Conservation (phyloP, 345 rosid species). For the Linum trigynum region DNA sequence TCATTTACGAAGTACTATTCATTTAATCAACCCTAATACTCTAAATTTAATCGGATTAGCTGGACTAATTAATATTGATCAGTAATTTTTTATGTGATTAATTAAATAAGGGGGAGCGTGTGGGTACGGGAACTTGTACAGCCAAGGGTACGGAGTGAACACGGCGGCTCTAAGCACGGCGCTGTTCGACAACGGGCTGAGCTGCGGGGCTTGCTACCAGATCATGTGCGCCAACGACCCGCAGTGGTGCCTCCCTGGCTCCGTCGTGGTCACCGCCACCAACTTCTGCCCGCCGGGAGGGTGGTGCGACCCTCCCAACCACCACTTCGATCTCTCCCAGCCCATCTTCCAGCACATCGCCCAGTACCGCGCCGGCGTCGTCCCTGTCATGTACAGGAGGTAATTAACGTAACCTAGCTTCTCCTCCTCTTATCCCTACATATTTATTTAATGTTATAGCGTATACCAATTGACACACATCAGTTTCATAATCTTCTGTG, state of each 20-base stretch:
- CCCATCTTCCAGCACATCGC: slow-evolving; percentile 8
- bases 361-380: background rate
- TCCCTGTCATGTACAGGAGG: slow-evolving; percentile 1
- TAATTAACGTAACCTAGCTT: too few relatives aligned
- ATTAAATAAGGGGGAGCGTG: slow-evolving; percentile 8
- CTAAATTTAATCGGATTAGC: too few relatives aligned
- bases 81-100: too few relatives aligned
- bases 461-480: too few relatives aligned
- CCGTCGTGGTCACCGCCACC: background rate
- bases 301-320: slow-evolving; percentile 8
- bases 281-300: background rate
- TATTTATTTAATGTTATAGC: background rate
- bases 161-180: background rate
- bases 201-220: too few relatives aligned
- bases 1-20: too few relatives aligned
- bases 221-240: too few relatives aligned
- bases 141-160: slow-evolving; percentile 2
- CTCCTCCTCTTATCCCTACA: background rate
- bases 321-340: slow-evolving; percentile 5
- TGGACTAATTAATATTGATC: too few relatives aligned
- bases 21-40: too few relatives aligned
- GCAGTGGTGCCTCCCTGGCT: slow-evolving; percentile 7
- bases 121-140: slow-evolving; percentile 6
- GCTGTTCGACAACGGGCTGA: too few relatives aligned
- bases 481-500: too few relatives aligned